These are phyloP conservation scores for Graphiopsis chlorocephala DNA, from an alignment of 2,329 filamentous ascomycete species.

Conservation along the genomic window DNA sequence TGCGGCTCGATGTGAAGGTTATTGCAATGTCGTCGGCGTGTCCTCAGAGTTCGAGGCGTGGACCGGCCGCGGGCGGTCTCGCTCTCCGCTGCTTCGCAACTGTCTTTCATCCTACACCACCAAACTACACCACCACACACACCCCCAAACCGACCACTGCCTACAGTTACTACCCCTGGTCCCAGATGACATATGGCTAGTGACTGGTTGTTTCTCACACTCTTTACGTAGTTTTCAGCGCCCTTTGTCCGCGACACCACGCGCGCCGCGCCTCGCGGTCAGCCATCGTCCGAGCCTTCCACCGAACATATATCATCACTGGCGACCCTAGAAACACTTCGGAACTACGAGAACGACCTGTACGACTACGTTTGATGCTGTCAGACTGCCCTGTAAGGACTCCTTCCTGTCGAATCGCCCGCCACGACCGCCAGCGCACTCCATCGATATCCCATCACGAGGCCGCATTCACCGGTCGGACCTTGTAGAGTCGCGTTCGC, in stretches of 20 bases:
- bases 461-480: conserved; percentile 39
- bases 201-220: conserved; percentile 46
- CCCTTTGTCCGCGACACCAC: conserved; percentile 16
- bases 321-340: conserved; percentile 18
- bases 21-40: background rate
- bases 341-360: conserved; percentile 21
- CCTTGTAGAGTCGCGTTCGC: conserved; percentile 33
- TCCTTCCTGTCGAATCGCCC: conserved; percentile 20
- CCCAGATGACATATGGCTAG: conserved; percentile 54
- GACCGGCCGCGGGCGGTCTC: background rate
- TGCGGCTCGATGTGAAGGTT: background rate
- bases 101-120: background rate
- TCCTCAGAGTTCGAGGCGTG: background rate
- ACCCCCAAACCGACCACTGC: conserved; percentile 17
- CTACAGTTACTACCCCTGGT: conserved; percentile 22
- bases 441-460: conserved; percentile 26
- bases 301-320: conserved; percentile 30
- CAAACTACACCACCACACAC: background rate
- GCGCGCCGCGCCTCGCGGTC: conserved; percentile 21
- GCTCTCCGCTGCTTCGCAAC: no score
- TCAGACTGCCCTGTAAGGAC: conserved; percentile 18
- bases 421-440: conserved; percentile 25
- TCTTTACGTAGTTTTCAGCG: conserved; percentile 25
- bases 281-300: conserved; percentile 28
- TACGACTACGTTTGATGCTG: conserved; percentile 15